These are phyloP conservation scores for Fistulinella prunicolor DNA, from an alignment of 768 basidiomycete genomes.

Conservation along the genomic window DNA sequence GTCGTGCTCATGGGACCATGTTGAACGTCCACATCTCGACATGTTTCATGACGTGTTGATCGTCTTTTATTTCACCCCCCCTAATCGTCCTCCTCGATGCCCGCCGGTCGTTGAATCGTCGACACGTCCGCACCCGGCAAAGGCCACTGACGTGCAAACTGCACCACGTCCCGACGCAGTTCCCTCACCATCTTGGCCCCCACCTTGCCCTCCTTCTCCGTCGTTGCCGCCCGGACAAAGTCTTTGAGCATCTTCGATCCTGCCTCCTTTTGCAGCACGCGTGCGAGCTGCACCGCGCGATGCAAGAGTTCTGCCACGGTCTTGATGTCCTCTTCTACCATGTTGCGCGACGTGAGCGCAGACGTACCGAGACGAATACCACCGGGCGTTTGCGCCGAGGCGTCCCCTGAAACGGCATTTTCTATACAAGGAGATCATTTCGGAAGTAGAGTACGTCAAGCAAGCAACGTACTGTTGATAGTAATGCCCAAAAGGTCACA, in stretches of 20 bases:
- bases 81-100: slow-evolving; percentile 54
- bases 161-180: slow-evolving; percentile 75
- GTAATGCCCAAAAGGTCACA: slow-evolving; percentile 97
- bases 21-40: slow-evolving; percentile 35
- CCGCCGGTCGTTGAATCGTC: slow-evolving; percentile 53
- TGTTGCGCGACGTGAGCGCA: slow-evolving; percentile 91
- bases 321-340: slow-evolving; percentile 86
- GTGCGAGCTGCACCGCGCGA: slow-evolving; percentile 89
- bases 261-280: slow-evolving; percentile 90
- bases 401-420: slow-evolving; percentile 96
- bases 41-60: too few relatives aligned
- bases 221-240: slow-evolving; percentile 81
- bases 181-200: slow-evolving; percentile 69
- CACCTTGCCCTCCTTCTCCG: slow-evolving; percentile 62
- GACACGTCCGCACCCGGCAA: slow-evolving; percentile 77
- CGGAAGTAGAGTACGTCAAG: too few relatives aligned
- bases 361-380: slow-evolving; percentile 96
- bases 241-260: slow-evolving; percentile 94
- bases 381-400: slow-evolving; percentile 92
- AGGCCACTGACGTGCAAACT: slow-evolving; percentile 86
- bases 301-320: slow-evolving; percentile 88
- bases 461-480: slow-evolving; percentile 89
- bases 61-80: too few relatives aligned
- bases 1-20: too few relatives aligned
- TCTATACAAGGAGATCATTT: slow-evolving; percentile 50